Base-by-base conservation (phyloP, 2,329 filamentous ascomycete species). In the Botryotinia calthae region DNA sequence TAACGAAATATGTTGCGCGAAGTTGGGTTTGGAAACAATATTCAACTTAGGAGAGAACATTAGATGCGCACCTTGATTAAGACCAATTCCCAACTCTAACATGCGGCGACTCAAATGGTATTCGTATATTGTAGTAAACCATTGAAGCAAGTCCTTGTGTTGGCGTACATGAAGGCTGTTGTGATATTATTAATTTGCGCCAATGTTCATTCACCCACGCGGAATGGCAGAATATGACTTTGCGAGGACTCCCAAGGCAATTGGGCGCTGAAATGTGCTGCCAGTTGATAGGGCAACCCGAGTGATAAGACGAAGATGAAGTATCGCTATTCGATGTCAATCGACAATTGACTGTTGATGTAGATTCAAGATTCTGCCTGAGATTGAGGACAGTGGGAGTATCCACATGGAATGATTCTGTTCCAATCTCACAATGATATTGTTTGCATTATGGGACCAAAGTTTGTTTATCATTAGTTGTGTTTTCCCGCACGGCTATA, bases 31-130 rank as follows among this genome's bases (percentile, higher is more conserved):
- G n/a, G 25, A 37, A 56, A 16, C 6, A 37, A 58, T n/a, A 46
- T 6, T 34, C 65, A 14, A 12, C 9, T 20, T 25, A 4, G 46
- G 28, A 40, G 59, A 71, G 66, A 64, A 64, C 44, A 9, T 63
- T 48, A 61, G 20, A 28, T 69, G 66, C 66, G 59, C 61, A 73
- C 71, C 71, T 73, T 73, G 44, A 70, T 73, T 48, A 73, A 70
- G 71, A 73, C 71, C 71, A 70, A 40, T 70, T 73, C 66, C 66
- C 58, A 63, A 64, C 65, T 42, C 70, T 64, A 61, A 72, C 70
- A 72, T 72, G 70, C 71, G 66, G 66, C 65, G 71, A 56, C 71
- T 73, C 46, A 64, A 63, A 56, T 42, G 16, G 31, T 54, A 68
- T 63, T 68, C 42, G 70, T 40, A 25, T 40, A 68, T 34, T 34